Evolutionary conservation across 148 eudicot genomes (phyloP), one percentile per base, ranked within the genome.

Genomic region (Rhododendron griersonianum): DNA sequence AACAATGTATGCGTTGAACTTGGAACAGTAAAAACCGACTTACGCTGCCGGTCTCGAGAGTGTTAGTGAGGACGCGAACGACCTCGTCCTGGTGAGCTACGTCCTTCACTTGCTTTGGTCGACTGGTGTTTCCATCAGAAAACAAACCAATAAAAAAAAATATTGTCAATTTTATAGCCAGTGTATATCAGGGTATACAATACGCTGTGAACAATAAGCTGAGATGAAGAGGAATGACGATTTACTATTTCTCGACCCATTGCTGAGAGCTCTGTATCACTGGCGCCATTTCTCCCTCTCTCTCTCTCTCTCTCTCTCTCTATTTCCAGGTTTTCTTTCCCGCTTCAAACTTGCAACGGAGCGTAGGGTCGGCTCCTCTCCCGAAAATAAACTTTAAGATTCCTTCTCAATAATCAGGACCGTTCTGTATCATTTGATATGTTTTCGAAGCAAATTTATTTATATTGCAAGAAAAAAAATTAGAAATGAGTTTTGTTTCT

Each of bases 61-160:
- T 95, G 90, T 95, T 97, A 57, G 98, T 95, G 80, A 95, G 98
- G 35, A 97, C 98, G 82, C 96, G 92, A 81, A 97, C 92, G 82
- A 97, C 98, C 89, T 95, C 98, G 50, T 95, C 99, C 81, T 97
- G 99, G 85, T 97, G 95, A 2, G 98, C 98, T 2, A 97, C 99
- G 59, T 97, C 99, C 92, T 96, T 95, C 84, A 97, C 99, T 91
- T 95, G 92, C 93, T 81, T 97, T 10, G 98, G 99, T 69, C 99
- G 93, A 85, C 99, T 96, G 94, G 28, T 19, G 55, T 19, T 39
- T 78, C 21, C 30, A 63, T 59, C 75, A 16, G n/a, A 25, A 80
- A 53, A 63, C 18, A 81, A 25, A 21, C 2, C 41, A 35, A 83
- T 50, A 80, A 19, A 6, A 67, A 61, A 51, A 55, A 67, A 39